Conservation (phyloP, 1,139 yeast genomes). For the Blastobotrys indianensis region DNA sequence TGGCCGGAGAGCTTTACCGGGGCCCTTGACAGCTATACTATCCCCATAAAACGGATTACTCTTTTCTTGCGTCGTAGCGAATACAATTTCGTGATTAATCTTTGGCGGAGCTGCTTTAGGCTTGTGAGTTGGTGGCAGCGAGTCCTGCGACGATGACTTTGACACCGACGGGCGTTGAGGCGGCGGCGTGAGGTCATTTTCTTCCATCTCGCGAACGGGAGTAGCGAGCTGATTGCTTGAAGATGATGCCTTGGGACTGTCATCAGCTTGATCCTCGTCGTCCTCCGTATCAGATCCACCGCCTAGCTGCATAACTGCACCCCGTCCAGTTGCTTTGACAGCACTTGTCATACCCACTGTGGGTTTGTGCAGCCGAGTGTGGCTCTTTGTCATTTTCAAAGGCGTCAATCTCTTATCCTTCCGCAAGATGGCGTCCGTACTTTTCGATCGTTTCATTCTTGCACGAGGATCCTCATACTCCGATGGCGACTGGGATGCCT, state of each 20-base stretch:
- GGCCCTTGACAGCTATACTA: not conserved
- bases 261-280: slow-evolving; percentile 10
- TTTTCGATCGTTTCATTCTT: slow-evolving; percentile 9
- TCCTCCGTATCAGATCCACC: slow-evolving; percentile 32
- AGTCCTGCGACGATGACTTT: slow-evolving; percentile 1
- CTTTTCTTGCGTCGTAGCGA: slow-evolving; percentile 6
- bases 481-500: slow-evolving; percentile 10
- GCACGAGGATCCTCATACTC: slow-evolving; percentile 5
- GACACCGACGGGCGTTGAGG: slow-evolving; percentile 1
- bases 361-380: slow-evolving; percentile 14
- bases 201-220: not conserved
- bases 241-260: not conserved
- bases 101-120: slow-evolving; percentile 12
- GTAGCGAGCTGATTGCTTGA: too few species aligned
- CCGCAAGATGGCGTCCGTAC: slow-evolving; percentile 6
- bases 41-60: not conserved
- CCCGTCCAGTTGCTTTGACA: slow-evolving; percentile 7
- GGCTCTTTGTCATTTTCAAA: slow-evolving; percentile 22
- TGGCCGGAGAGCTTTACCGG: slow-evolving; percentile 3
- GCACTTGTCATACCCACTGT: not conserved
- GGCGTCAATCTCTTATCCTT: slow-evolving; percentile 11
- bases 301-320: slow-evolving; percentile 28
- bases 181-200: not conserved
- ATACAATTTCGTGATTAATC: slow-evolving; percentile 9
- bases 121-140: slow-evolving; percentile 12